Evolutionary conservation across 202 grass and related monocot genomes (phyloP).

Genomic region (Brachypodium distachyon): DNA sequence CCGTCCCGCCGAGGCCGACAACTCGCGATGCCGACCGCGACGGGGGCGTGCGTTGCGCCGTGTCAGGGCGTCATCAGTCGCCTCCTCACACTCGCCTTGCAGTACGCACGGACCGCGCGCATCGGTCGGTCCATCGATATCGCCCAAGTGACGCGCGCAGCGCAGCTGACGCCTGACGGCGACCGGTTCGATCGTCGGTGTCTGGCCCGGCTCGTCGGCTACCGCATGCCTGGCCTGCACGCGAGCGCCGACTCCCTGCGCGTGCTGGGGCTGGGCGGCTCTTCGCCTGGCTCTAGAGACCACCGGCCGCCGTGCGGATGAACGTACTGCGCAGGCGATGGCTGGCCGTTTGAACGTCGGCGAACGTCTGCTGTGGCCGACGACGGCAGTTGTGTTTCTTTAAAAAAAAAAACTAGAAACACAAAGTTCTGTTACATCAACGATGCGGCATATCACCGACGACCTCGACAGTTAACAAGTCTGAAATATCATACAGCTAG

Average conservation of each 20-base stretch:
- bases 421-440: too few species aligned
- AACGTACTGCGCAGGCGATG: neutral
- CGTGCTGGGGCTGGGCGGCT: too few species aligned
- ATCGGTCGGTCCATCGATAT: neutral
- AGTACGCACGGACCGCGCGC: neutral
- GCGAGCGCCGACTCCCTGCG: too few species aligned
- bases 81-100: neutral
- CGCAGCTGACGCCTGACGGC: neutral
- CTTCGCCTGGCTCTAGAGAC: too few species aligned
- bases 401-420: too few species aligned
- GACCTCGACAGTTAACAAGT: too few species aligned
- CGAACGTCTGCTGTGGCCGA: neutral
- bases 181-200: neutral
- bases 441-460: too few species aligned
- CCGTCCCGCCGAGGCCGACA: constrained; percentile 12
- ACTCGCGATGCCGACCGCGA: constrained; percentile 10
- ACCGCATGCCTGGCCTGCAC: too few species aligned
- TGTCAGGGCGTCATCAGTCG: neutral
- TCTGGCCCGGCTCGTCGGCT: neutral
- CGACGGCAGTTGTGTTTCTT: neutral
- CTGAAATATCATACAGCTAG: too few species aligned
- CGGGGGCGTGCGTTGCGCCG: neutral
- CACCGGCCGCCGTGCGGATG: too few species aligned
- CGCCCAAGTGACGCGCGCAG: neutral
- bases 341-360: neutral